A percentile compares a stretch with the other conserved stretches of the same genome.
Conservation (phyloP, 2,329 filamentous ascomycete genomes). For the Aspergillus ochraceoroseus region DNA sequence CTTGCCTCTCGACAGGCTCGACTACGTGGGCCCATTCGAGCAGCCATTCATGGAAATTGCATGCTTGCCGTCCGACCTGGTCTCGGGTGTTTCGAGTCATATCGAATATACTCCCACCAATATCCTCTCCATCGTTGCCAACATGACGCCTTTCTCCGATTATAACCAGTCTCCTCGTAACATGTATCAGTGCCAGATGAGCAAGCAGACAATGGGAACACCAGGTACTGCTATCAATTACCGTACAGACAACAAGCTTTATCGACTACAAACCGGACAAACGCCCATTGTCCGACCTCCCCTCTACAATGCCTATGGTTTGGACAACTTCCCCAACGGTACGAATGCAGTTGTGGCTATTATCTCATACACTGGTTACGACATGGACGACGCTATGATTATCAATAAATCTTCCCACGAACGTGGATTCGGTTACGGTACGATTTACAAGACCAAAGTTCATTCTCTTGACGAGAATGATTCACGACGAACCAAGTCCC, state of each 20-base stretch:
- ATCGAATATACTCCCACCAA: slow-evolving; percentile 93
- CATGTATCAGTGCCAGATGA: slow-evolving; percentile 99
- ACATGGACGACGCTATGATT: slow-evolving; percentile 99
- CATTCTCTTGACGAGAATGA: slow-evolving; percentile 76
- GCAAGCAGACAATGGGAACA: slow-evolving; percentile 98
- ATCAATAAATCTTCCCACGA: slow-evolving; percentile 96
- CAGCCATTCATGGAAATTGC: slow-evolving; percentile 99
- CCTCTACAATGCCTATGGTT: slow-evolving; percentile 89
- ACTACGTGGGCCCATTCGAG: slow-evolving; percentile 88
- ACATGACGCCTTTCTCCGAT: slow-evolving; percentile 98
- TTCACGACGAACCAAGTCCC: slow-evolving; percentile 59
- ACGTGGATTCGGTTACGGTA: slow-evolving; percentile 89
- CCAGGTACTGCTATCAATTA: slow-evolving; percentile 78
- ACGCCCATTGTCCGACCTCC: slow-evolving; percentile 89
- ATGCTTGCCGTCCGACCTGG: slow-evolving; percentile 78
- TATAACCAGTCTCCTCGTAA: slow-evolving; percentile 98
- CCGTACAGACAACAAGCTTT: slow-evolving; percentile 95
- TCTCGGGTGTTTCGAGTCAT: slow-evolving; percentile 84
- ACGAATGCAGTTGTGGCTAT: slow-evolving; percentile 94
- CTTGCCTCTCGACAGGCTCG: slow-evolving; percentile 75
- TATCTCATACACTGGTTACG: slow-evolving; percentile 97
- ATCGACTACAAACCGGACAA: slow-evolving; percentile 89
- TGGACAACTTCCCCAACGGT: slow-evolving; percentile 97
- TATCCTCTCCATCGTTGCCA: slow-evolving; percentile 94
- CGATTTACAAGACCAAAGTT: slow-evolving; percentile 97